Percentiles rank a stretch among this genome's conserved stretches.
These are phyloP conservation scores for Tuber aestivum DNA, from an alignment of 495 filamentous ascomycete genomes.

Conservation along the genomic window DNA sequence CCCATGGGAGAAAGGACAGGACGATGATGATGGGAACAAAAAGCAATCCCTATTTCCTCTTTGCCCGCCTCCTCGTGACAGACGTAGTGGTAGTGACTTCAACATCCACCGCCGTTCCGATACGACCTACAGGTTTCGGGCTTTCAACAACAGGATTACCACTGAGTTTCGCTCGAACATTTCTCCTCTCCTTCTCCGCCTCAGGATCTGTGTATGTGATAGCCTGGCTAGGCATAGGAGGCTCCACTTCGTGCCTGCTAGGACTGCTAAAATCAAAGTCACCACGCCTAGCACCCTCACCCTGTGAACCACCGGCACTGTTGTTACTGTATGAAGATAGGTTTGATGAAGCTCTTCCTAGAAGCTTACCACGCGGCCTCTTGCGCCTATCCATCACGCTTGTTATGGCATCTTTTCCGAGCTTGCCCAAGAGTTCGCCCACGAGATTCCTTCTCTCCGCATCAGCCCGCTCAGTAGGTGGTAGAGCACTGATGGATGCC, in stretches of 20 bases:
- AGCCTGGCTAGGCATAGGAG: constrained; percentile 34
- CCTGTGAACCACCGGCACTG: constrained; percentile 12
- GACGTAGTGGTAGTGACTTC: constrained; percentile 18
- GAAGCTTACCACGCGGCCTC: constrained; percentile 36
- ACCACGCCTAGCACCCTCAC: neutral
- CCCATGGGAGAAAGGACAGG: neutral
- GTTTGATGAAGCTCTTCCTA: constrained; percentile 35
- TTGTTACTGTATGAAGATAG: constrained; percentile 25
- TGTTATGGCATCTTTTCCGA: constrained; percentile 35
- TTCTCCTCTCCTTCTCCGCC: constrained; percentile 33
- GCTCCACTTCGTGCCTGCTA: constrained; percentile 12
- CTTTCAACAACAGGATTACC: constrained; percentile 31
- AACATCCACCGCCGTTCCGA: constrained; percentile 29
- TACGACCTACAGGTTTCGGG: constrained; percentile 18
- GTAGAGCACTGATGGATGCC: neutral
- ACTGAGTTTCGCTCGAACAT: constrained; percentile 36
- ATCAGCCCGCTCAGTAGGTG: neutral
- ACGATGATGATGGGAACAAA: neutral
- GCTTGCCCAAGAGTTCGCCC: constrained; percentile 35
- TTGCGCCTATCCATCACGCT: constrained; percentile 34
- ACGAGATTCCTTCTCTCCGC: constrained; percentile 14
- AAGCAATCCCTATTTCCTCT: constrained; percentile 8
- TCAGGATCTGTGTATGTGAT: constrained; percentile 41
- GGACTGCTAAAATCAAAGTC: constrained; percentile 6
- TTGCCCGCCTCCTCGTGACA: constrained; percentile 24